These are phyloP conservation scores for Oligophagozyma castellii DNA, from an alignment of 1,139 yeast species.

Conservation along the genomic window DNA sequence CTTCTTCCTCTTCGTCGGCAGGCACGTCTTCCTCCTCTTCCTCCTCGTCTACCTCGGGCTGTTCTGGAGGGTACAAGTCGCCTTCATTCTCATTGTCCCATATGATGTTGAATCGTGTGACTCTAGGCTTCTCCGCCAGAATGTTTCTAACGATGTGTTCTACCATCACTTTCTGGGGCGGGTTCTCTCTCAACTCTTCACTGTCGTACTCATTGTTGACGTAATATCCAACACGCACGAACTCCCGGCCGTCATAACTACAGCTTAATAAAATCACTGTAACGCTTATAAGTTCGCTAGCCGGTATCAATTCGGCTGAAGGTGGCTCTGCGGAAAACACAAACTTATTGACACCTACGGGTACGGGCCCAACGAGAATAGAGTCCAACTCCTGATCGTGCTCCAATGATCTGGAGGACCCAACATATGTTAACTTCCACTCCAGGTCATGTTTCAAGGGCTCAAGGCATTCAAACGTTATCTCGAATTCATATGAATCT, in stretches of 20 bases:
- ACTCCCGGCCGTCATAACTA: slow-evolving; percentile 84
- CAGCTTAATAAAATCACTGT: slow-evolving; percentile 88
- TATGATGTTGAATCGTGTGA: slow-evolving; percentile 87
- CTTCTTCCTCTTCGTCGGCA: slow-evolving; percentile 40
- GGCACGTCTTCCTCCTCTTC: slow-evolving; percentile 48
- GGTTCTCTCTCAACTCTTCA: slow-evolving; percentile 85
- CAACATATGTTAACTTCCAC: slow-evolving; percentile 95
- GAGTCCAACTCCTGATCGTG: slow-evolving; percentile 97
- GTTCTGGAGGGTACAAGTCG: slow-evolving; percentile 67
- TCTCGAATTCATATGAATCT: slow-evolving; percentile 91
- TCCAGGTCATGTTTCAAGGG: slow-evolving; percentile 86
- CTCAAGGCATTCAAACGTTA: slow-evolving; percentile 92
- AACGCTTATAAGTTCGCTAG: slow-evolving; percentile 85
- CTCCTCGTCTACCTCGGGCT: slow-evolving; percentile 40
- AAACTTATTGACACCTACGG: slow-evolving; percentile 91
- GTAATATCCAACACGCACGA: slow-evolving; percentile 93
- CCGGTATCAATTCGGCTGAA: slow-evolving; percentile 88
- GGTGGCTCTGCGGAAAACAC: slow-evolving; percentile 94
- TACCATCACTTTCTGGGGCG: slow-evolving; percentile 82
- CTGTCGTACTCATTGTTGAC: slow-evolving; percentile 93
- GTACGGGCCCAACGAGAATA: slow-evolving; percentile 92
- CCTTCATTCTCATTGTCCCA: slow-evolving; percentile 66
- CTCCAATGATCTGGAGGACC: slow-evolving; percentile 82
- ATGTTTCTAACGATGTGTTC: slow-evolving; percentile 91
- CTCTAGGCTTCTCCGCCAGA: slow-evolving; percentile 93